These are phyloP conservation scores for Hippophae rhamnoides DNA, from an alignment of 306 rosid genomes.

Conservation along the genomic window DNA sequence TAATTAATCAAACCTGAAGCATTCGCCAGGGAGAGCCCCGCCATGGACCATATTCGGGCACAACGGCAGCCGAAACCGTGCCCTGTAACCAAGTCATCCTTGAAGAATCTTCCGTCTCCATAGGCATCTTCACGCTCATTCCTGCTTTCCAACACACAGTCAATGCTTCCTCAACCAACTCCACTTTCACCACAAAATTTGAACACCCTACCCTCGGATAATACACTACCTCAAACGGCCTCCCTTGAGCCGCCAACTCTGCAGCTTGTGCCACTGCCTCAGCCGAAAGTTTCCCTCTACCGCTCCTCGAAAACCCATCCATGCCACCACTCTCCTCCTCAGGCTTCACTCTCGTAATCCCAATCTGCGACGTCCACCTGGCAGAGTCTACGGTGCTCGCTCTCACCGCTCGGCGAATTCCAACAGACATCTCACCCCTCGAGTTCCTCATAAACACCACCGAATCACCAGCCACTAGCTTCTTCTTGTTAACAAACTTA, in stretches of 20 bases:
- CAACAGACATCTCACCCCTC: slow-evolving; percentile 33
- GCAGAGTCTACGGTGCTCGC: not conserved
- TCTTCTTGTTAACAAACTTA: slow-evolving; percentile 62
- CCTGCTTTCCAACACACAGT: slow-evolving; percentile 35
- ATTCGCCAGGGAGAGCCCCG: slow-evolving; percentile 55
- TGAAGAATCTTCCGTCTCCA: slow-evolving; percentile 57
- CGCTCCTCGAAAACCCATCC: slow-evolving; percentile 28
- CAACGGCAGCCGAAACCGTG: slow-evolving; percentile 19
- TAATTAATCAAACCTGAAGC: slow-evolving; percentile 44
- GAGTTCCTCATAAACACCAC: slow-evolving; percentile 49
- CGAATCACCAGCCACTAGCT: slow-evolving; percentile 58
- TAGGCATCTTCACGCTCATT: slow-evolving; percentile 54
- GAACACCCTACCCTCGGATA: slow-evolving; percentile 57
- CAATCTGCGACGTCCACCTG: slow-evolving; percentile 24
- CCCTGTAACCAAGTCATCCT: slow-evolving; percentile 63
- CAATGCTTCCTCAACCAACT: slow-evolving; percentile 41
- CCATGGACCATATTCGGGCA: slow-evolving; percentile 29
- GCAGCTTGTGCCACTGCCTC: slow-evolving; percentile 40
- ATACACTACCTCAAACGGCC: slow-evolving; percentile 59
- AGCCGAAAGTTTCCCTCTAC: slow-evolving; percentile 31
- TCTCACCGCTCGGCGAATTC: slow-evolving; percentile 46
- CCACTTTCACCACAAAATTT: slow-evolving; percentile 57
- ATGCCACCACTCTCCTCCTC: slow-evolving; percentile 23
- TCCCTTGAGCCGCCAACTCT: slow-evolving; percentile 39
- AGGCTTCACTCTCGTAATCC: slow-evolving; percentile 1